phyloP scores from a whole-genome alignment of 1,139 yeast species.

The Yamadazyma pseudoaaseri region DNA sequence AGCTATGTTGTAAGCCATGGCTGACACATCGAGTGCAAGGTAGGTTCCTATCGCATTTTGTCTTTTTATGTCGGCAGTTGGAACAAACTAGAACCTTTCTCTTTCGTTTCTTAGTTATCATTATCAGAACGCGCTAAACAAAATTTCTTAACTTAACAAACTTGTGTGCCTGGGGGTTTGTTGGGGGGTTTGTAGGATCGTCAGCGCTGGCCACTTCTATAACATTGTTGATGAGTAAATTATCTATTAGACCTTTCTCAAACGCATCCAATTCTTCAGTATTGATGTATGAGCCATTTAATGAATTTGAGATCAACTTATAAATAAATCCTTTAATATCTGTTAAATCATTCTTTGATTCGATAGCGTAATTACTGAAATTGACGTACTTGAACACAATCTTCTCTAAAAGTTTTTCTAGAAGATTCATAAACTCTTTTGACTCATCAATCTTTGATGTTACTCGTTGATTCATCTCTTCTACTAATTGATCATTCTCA shows the following conservation, averaged over 20 bases:
- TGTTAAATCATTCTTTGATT: not conserved
- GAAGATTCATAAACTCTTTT: not conserved
- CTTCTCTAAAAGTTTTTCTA: slow-evolving; percentile 1
- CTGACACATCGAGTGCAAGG: too few relatives aligned
- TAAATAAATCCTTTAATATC: slow-evolving; percentile 1
- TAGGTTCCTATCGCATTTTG: too few relatives aligned
- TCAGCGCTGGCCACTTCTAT: slow-evolving; percentile 2
- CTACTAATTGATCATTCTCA: not conserved
- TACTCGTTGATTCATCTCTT: slow-evolving; percentile 1
- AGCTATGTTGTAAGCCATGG: too few relatives aligned
- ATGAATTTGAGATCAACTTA: slow-evolving; percentile 3
- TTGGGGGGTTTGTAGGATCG: not conserved
- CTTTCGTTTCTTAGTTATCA: slow-evolving; percentile 18
- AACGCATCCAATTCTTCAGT: slow-evolving; percentile 4
- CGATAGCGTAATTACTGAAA: not conserved
- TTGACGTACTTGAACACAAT: slow-evolving; percentile 3
- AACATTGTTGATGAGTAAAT: slow-evolving; percentile 9
- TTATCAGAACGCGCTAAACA: slow-evolving; percentile 1
- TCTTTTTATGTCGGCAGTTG: slow-evolving; percentile 29
- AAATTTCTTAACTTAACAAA: slow-evolving; percentile 5
- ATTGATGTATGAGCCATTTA: slow-evolving; percentile 2
- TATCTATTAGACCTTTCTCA: slow-evolving; percentile 10
- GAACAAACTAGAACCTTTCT: slow-evolving; percentile 24
- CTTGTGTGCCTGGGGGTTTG: too few relatives aligned
- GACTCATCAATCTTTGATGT: not conserved